A percentile compares a stretch with the other conserved stretches of the same genome.
Evolutionary conservation across 1,139 yeast genomes (phyloP).

Genomic region (Pichia sp.): DNA sequence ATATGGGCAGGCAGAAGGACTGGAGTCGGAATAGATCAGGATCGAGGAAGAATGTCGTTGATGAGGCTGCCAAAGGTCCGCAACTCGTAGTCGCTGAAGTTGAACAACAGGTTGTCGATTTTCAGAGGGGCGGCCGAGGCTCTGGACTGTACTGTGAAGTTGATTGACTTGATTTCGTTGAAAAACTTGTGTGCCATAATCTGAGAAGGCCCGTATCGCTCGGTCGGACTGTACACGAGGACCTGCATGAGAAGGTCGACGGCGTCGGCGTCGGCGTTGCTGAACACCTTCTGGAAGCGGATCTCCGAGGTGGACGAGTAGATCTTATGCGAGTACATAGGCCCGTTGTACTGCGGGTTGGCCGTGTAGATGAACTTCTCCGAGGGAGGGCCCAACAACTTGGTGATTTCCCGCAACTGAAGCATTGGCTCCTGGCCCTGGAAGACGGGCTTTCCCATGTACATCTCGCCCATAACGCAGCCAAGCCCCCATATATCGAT

Average conservation of each 20-base stretch:
- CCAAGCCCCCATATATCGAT: constrained; percentile 86
- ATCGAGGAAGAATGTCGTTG: constrained; percentile 24
- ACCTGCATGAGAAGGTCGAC: constrained; percentile 65
- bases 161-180: constrained; percentile 56
- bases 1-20: too few species aligned
- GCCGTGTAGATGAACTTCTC: constrained; percentile 69
- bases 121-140: constrained; percentile 20
- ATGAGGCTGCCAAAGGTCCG: constrained; percentile 42
- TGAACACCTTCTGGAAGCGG: constrained; percentile 65
- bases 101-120: constrained; percentile 42
- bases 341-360: constrained; percentile 71
- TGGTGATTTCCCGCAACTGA: constrained; percentile 73
- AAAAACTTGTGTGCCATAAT: constrained; percentile 71
- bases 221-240: constrained; percentile 68
- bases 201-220: constrained; percentile 60
- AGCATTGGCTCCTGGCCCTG: constrained; percentile 74
- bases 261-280: constrained; percentile 66
- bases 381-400: constrained; percentile 68
- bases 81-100: constrained; percentile 52
- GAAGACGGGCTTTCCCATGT: constrained; percentile 73
- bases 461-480: constrained; percentile 81
- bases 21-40: not conserved
- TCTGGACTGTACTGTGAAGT: constrained; percentile 45
- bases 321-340: constrained; percentile 63
- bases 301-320: constrained; percentile 56